A percentile compares a stretch with the other conserved stretches of the same genome.
Conservation (phyloP, 1,139 yeast species). For the Pichia terricola region DNA sequence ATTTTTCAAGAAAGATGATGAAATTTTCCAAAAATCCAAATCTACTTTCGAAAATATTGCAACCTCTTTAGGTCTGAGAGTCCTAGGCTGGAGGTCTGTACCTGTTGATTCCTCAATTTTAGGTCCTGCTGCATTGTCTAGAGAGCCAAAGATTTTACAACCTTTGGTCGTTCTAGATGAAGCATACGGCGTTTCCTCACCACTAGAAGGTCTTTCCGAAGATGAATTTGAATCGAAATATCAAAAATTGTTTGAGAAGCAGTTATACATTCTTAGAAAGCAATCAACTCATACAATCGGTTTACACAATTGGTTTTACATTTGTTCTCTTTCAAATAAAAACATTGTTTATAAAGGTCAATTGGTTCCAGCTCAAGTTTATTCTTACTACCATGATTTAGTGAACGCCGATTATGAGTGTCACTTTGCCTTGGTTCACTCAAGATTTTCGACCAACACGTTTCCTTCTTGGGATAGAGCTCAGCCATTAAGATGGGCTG, state of each 20-base stretch:
- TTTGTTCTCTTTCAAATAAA: conserved; percentile 81
- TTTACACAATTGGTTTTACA: conserved; percentile 93
- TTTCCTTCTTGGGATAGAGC: conserved; percentile 99
- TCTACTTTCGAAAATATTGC: conserved; percentile 78
- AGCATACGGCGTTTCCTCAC: conserved; percentile 35
- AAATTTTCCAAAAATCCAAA: conserved; percentile 56
- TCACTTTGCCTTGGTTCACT: conserved; percentile 92
- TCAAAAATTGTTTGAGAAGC: conserved; percentile 69
- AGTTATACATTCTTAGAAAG: conserved; percentile 77
- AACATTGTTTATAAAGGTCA: conserved; percentile 97
- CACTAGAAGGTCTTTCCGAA: conserved; percentile 31
- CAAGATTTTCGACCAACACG: conserved; percentile 95
- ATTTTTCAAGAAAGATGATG: conserved; percentile 71
- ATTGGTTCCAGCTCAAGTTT: conserved; percentile 92
- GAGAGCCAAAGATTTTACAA: conserved; percentile 88
- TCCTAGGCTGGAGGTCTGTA: conserved; percentile 92
- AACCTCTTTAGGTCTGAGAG: conserved; percentile 60
- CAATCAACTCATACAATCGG: conserved; percentile 88
- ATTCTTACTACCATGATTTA: conserved; percentile 87
- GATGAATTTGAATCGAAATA: conserved; percentile 49
- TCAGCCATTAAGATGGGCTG: conserved; percentile 94
- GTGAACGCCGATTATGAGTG: conserved; percentile 89
- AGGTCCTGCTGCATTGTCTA: conserved; percentile 89
- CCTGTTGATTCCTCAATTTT: conserved; percentile 89
- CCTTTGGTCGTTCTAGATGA: conserved; percentile 72